These are phyloP conservation scores for Puccinia polysora DNA, from an alignment of 1,284 basidiomycete genomes.

Conservation along the genomic window DNA sequence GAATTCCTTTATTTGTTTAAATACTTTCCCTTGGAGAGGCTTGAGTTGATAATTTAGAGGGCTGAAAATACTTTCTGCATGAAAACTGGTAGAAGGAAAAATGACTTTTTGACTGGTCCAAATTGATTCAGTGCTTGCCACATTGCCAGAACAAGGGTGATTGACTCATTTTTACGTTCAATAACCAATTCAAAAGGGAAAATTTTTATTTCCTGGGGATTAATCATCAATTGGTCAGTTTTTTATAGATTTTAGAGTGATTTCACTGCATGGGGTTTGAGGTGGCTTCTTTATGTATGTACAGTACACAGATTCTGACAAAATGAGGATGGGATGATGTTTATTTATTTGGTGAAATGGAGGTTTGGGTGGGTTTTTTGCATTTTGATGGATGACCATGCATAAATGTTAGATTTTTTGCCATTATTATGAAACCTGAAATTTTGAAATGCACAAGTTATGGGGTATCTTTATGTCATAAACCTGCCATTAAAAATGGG, in stretches of 20 bases:
- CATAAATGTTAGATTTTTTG: too few species aligned
- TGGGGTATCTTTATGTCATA: too few species aligned
- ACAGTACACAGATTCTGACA: too few species aligned
- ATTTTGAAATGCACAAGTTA: too few species aligned
- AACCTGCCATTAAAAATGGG: too few species aligned
- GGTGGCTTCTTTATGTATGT: constrained; percentile 94
- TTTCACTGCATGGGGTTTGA: constrained; percentile 91
- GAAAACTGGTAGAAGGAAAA: constrained; percentile 88
- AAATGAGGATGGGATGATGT: too few species aligned
- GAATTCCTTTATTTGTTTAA: constrained; percentile 68
- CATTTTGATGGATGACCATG: too few species aligned
- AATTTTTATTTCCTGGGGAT: constrained; percentile 79
- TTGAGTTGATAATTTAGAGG: constrained; percentile 81
- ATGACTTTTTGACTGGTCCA: constrained; percentile 62
- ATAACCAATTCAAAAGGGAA: constrained; percentile 94
- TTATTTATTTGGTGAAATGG: too few species aligned
- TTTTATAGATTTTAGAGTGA: constrained; percentile 97
- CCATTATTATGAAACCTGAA: too few species aligned
- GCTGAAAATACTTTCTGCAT: constrained; percentile 74
- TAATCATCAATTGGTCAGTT: constrained; percentile 74
- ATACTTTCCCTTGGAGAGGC: constrained; percentile 66
- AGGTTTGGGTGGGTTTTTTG: too few species aligned
- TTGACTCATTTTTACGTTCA: constrained; percentile 74
- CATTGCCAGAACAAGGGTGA: constrained; percentile 50
- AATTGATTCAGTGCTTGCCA: neutral